These are phyloP conservation scores for Glarea lozoyensis DNA, from an alignment of 495 filamentous ascomycete genomes.

Conservation along the genomic window DNA sequence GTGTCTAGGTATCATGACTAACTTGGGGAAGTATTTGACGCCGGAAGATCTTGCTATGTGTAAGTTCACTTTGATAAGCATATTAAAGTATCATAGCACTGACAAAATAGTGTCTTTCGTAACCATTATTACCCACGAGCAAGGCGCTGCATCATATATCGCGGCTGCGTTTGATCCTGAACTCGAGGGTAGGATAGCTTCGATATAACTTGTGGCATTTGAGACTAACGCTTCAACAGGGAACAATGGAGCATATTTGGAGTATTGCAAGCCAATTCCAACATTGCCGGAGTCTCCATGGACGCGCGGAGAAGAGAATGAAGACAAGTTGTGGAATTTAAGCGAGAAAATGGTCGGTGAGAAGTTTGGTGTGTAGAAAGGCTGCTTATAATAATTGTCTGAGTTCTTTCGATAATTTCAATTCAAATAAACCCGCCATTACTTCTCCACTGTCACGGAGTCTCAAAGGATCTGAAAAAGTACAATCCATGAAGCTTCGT, in stretches of 20 bases:
- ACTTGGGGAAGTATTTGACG: neutral
- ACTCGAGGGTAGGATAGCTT: neutral
- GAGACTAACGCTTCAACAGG: neutral
- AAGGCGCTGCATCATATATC: neutral
- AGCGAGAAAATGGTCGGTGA: conserved; percentile 5
- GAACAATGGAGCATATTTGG: neutral
- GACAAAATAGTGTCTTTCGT: neutral
- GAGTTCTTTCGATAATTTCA: neutral
- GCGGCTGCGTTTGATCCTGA: conserved; percentile 2
- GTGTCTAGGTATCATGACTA: neutral
- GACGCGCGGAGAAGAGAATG: neutral
- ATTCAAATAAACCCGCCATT: too few relatives aligned
- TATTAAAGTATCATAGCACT: neutral
- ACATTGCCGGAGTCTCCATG: neutral
- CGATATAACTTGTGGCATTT: neutral
- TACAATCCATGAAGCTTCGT: too few relatives aligned
- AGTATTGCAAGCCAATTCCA: neutral
- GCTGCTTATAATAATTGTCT: neutral
- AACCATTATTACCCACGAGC: neutral
- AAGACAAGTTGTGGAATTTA: neutral
- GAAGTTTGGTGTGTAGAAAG: conserved; percentile 2
- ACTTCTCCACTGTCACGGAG: too few relatives aligned
- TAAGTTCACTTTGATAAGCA: neutral
- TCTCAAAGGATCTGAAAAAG: too few relatives aligned
- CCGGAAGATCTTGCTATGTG: neutral